Evolutionary conservation across 495 filamentous ascomycete genomes (phyloP), one percentile per base, ranked within the genome.

Genomic region (Neurospora africana): DNA sequence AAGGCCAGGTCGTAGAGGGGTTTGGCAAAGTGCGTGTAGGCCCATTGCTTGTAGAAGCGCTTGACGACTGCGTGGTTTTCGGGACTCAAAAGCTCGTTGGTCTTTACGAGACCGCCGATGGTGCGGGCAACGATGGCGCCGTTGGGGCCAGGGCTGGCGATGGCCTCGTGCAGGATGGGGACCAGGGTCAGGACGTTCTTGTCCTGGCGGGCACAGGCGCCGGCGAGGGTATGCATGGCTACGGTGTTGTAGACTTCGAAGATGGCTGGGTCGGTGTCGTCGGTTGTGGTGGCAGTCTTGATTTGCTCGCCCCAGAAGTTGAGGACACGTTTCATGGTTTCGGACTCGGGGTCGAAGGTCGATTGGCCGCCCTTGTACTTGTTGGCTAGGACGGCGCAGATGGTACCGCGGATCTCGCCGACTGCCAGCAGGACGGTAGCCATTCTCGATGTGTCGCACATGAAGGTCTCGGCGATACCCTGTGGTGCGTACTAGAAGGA

Each of bases 41-140:
- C 72, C 80, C 80, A 82, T 35, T 82, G 80, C 40, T 76, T 80
- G 73, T 77, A 75, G 71, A 82, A 75, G 43, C 76, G 78, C 65
- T 76, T 76, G 47, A 80, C 69, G 33, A 77, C 69, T 2, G 78
- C 79, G 65, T 82, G 80, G 73, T 76, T 79, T 17, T 77, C 76
- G 23, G 75, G 1, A 43, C 41, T 77, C 21, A 80, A 75, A 38
- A 79, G 72, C 2, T 72, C 58, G 58, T 75, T 78, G 39, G 71
- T 47, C 39, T 73, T 74, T 65, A 78, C 73, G 21, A 81, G 67
- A 19, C 74, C 74, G n/a, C 76, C 76, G 38, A 78, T 65, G 13
- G 80, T 79, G 2, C 68, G 69, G n/a, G 80, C 78, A 23, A 80
- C 43, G n/a, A 72, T 69, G 23, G 75, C 75, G 68, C 75, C 76